These are phyloP conservation scores for Colletotrichum coccodes DNA, from an alignment of 2,329 filamentous ascomycete species.

Conservation along the genomic window DNA sequence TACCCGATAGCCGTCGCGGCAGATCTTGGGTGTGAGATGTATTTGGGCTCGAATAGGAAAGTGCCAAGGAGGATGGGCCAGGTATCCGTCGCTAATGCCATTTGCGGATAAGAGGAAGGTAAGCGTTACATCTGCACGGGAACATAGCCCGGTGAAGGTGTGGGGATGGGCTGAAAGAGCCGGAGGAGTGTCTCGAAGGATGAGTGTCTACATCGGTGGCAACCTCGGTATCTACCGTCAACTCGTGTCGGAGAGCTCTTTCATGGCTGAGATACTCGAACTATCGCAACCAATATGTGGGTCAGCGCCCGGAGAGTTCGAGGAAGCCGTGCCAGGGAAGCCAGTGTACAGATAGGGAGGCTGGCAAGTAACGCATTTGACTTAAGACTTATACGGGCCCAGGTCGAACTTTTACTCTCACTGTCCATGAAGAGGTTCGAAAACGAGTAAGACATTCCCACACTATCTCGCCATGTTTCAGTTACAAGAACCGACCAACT, in stretches of 20 bases:
- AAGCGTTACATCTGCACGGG: not conserved
- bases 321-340: no score
- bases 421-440: no score
- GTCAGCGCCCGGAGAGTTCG: no score
- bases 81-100: not conserved
- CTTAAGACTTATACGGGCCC: no score
- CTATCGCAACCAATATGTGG: no score
- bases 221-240: not conserved
- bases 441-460: not conserved
- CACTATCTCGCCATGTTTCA: not conserved
- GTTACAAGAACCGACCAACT: not conserved
- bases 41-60: not conserved
- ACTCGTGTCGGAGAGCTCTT: not conserved
- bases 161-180: not conserved
- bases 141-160: not conserved
- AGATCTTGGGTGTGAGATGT: no score
- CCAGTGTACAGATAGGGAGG: no score
- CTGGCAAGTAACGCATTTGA: no score
- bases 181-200: slow-evolving; percentile 45
- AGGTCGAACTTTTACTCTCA: no score
- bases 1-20: not conserved
- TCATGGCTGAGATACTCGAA: no score
- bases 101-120: not conserved
- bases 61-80: not conserved
- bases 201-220: not conserved